Percentiles rank a stretch among this genome's conserved stretches.
These are phyloP conservation scores for Plasmodium sp. DNA, from an alignment of 169 alveolate species.

Conservation along the genomic window DNA sequence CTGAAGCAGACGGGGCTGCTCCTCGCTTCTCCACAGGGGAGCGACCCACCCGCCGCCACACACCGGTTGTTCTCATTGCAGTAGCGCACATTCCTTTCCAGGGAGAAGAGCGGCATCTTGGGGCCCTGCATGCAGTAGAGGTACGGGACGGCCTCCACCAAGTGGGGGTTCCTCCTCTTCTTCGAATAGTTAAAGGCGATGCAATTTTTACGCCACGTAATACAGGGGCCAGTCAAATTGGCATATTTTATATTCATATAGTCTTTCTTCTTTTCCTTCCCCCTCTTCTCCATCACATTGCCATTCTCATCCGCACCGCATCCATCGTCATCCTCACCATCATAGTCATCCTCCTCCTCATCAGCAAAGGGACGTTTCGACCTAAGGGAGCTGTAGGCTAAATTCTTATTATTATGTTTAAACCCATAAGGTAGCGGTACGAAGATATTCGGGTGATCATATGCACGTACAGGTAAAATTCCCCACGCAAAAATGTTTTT, in stretches of 20 bases:
- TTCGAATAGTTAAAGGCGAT: slow-evolving; percentile 36
- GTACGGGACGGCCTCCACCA: slow-evolving; percentile 15
- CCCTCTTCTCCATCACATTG: slow-evolving; percentile 74
- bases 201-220: slow-evolving; percentile 81
- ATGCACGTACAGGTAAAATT: slow-evolving; percentile 90
- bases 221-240: slow-evolving; percentile 82
- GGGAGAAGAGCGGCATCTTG: slow-evolving; percentile 25
- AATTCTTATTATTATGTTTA: slow-evolving; percentile 83
- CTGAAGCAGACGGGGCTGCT: too few relatives aligned
- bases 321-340: neutral
- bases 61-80: slow-evolving; percentile 15
- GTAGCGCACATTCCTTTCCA: slow-evolving; percentile 58
- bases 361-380: neutral
- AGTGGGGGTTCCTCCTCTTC: slow-evolving; percentile 21
- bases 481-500: slow-evolving; percentile 91
- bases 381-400: slow-evolving; percentile 78
- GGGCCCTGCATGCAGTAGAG: slow-evolving; percentile 35
- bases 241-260: slow-evolving; percentile 83
- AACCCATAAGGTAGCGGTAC: slow-evolving; percentile 93
- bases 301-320: slow-evolving; percentile 3
- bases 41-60: neutral
- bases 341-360: neutral
- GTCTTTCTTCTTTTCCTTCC: slow-evolving; percentile 78
- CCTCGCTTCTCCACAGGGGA: neutral
- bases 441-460: slow-evolving; percentile 87